A percentile compares a stretch with the other conserved stretches of the same genome.
Conservation (phyloP, 495 filamentous ascomycete species). For the Aspergillus asperescens region DNA sequence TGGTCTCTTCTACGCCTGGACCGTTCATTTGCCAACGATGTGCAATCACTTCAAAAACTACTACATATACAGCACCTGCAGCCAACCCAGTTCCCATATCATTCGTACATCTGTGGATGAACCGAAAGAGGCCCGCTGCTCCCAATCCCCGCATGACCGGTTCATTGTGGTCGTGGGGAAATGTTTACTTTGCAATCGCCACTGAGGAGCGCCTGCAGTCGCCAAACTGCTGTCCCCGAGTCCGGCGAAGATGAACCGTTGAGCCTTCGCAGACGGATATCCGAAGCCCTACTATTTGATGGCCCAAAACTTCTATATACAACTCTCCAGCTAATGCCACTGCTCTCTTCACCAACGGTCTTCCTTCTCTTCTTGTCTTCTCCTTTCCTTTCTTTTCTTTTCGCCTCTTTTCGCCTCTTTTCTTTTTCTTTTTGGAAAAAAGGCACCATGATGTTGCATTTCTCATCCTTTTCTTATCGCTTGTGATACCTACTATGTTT, state of each 20-base stretch:
- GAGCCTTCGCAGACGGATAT: not conserved
- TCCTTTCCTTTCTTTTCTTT: too few relatives aligned
- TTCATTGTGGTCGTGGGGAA: conserved; percentile 65
- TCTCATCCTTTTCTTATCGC: too few relatives aligned
- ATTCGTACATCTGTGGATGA: conserved; percentile 62
- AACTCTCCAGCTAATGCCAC: not conserved
- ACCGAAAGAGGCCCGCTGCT: conserved; percentile 53
- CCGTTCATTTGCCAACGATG: conserved; percentile 46
- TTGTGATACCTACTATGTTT: not conserved
- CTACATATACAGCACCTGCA: conserved; percentile 68
- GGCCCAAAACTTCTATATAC: not conserved
- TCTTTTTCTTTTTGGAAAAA: too few relatives aligned
- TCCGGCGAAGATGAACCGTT: not conserved
- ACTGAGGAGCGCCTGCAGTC: conserved; percentile 3
- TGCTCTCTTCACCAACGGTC: not conserved
- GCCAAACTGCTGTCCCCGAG: not conserved
- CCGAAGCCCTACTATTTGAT: not conserved
- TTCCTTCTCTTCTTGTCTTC: not conserved
- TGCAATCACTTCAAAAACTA: conserved; percentile 74
- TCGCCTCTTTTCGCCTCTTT: too few relatives aligned
- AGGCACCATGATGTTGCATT: too few relatives aligned
- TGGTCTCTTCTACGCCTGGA: conserved; percentile 2
- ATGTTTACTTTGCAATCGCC: conserved; percentile 52
- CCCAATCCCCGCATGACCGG: conserved; percentile 67
- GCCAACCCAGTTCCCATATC: conserved; percentile 62